These are phyloP conservation scores for Neonectria sp. DNA, from an alignment of 2,329 filamentous ascomycete species.

Conservation along the genomic window DNA sequence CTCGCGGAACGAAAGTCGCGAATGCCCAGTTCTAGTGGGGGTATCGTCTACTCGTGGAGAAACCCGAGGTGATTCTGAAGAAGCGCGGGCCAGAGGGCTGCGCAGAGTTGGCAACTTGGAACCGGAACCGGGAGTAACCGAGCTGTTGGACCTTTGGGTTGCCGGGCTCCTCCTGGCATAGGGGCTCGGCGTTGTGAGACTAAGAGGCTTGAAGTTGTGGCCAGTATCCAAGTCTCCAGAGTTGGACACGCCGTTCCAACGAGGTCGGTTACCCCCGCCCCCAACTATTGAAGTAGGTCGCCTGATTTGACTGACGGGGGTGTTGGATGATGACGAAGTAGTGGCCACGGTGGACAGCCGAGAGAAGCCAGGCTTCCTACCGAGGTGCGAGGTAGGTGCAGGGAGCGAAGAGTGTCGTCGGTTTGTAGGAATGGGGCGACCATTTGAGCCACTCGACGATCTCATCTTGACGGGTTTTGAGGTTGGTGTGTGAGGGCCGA, in stretches of 20 bases:
- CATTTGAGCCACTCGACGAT: conserved; percentile 63
- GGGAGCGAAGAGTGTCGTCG: conserved; percentile 66
- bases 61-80: conserved; percentile 63
- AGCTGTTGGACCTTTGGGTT: conserved; percentile 59
- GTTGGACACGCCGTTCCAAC: conserved; percentile 81
- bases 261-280: conserved; percentile 71
- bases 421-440: conserved; percentile 61
- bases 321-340: conserved; percentile 64
- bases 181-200: conserved; percentile 71
- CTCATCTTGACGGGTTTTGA: conserved; percentile 61
- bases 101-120: conserved; percentile 67
- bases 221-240: conserved; percentile 75
- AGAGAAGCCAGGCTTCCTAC: conserved; percentile 59
- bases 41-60: conserved; percentile 55
- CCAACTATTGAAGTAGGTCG: conserved; percentile 63
- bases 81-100: conserved; percentile 62
- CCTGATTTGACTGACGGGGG: conserved; percentile 55
- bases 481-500: conserved; percentile 63
- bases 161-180: conserved; percentile 64
- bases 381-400: conserved; percentile 56
- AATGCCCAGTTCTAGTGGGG: conserved; percentile 60
- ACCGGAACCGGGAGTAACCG: conserved; percentile 58
- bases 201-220: conserved; percentile 77
- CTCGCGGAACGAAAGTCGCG: conserved; percentile 69
- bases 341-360: conserved; percentile 64